A percentile compares a stretch with the other conserved stretches of the same genome.
Conservation (phyloP, 306 rosid genomes). For the Vicia villosa region DNA sequence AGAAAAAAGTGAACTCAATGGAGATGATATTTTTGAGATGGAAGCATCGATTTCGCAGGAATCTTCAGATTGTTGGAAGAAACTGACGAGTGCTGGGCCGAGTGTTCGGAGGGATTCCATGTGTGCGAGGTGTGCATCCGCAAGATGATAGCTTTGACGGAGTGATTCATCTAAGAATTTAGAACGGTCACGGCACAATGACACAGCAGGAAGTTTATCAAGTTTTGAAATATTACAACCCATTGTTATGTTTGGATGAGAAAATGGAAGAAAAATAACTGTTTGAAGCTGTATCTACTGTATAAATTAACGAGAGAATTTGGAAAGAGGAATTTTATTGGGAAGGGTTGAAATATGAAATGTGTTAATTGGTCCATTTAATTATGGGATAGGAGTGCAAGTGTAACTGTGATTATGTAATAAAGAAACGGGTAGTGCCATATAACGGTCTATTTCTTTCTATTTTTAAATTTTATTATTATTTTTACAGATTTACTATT, state of each 20-base stretch:
- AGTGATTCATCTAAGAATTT: conserved; percentile 68
- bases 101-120: conserved; percentile 60
- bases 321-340: conserved; percentile 12
- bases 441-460: conserved; percentile 61
- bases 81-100: conserved; percentile 58
- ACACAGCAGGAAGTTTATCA: conserved; percentile 71
- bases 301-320: neutral
- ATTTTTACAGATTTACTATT: no score
- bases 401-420: conserved; percentile 8
- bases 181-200: conserved; percentile 88
- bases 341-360: conserved; percentile 10
- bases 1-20: conserved; percentile 39
- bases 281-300: neutral
- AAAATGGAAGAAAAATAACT: neutral
- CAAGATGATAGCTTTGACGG: conserved; percentile 56
- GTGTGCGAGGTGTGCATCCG: conserved; percentile 80
- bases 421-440: conserved; percentile 46
- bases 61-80: conserved; percentile 48
- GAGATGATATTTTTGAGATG: conserved; percentile 15
- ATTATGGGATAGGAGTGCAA: conserved; percentile 27
- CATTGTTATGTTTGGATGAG: conserved; percentile 32
- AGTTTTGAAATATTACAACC: conserved; percentile 77
- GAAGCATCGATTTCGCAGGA: neutral
- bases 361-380: conserved; percentile 25
- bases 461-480: no score